Percentiles rank a stretch among this genome's conserved stretches.
phyloP scores from a whole-genome alignment of 768 basidiomycete species.

The Suillus weaverae region DNA sequence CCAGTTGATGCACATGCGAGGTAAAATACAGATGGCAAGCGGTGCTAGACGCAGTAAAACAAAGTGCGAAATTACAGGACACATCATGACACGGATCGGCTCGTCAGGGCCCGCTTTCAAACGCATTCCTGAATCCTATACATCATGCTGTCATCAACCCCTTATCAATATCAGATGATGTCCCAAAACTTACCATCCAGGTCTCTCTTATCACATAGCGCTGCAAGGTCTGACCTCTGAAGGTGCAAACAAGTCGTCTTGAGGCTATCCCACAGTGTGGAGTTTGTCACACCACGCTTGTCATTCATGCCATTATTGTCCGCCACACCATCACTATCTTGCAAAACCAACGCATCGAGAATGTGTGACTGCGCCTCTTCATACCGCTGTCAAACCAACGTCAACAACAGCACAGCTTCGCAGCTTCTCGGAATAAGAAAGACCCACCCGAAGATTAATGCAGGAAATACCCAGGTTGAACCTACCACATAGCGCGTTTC shows the following conservation, averaged over 20 bases:
- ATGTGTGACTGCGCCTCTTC: constrained; percentile 86
- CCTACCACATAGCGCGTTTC: constrained; percentile 38
- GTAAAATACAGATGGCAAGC: constrained; percentile 6
- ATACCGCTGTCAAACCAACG: constrained; percentile 55
- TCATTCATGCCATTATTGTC: constrained; percentile 46
- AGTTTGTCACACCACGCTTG: constrained; percentile 70
- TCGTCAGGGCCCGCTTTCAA: constrained; percentile 6
- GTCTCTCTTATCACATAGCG: constrained; percentile 70
- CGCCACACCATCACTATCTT: constrained; percentile 80
- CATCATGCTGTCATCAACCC: background rate
- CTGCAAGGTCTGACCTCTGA: constrained; percentile 73
- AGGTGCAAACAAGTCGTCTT: constrained; percentile 81
- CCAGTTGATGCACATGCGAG: background rate
- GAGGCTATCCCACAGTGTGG: constrained; percentile 85
- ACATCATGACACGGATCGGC: background rate
- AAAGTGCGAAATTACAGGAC: background rate
- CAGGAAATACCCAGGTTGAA: constrained; percentile 94
- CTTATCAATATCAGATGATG: background rate
- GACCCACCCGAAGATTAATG: constrained; percentile 76
- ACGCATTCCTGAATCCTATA: constrained; percentile 14
- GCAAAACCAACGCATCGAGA: constrained; percentile 84
- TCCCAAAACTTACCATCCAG: constrained; percentile 51
- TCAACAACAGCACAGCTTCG: background rate
- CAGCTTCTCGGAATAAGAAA: constrained; percentile 14
- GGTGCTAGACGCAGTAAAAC: background rate